Base-by-base conservation (phyloP, 768 basidiomycete species). In the Lactifluus subvellereus region DNA sequence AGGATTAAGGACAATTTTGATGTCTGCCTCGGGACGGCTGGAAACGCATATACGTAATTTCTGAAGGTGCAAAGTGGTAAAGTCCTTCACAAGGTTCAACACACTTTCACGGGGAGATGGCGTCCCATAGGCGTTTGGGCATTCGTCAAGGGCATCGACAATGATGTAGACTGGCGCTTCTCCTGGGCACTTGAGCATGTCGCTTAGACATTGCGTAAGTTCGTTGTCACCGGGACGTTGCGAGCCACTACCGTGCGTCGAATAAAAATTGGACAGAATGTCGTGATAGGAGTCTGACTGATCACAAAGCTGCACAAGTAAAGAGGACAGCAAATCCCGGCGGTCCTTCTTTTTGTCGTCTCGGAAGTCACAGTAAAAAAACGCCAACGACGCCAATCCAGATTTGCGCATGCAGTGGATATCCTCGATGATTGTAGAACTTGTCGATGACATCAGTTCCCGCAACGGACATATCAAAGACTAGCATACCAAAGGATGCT, bases 81-180 rank as follows among this genome's bases (percentile, higher is more conserved):
- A 35, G 5, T 20, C 18, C 10, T 48, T n/a, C 10, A 61, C 27
- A 18, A 56, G 11, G 1, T 27, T 4, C 14, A 56, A 20, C 4
- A 56, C 48, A 10, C 16, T 11, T 9, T 56, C 54, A 13, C 54
- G 54, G 5, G 54, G 30, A 9, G 54, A 13, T 0, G 38, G 47
- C 7, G 14, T 22, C 1, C 30, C 38, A 20, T 27, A 13, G 1
- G 30, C 32, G 4, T 18, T 18, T 6, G 54, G 60, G 30, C 54
- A 61, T 7, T 61, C 60, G 32, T 61, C 60, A 1, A 61, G 38
- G n/a, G 54, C 60, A 11, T 61, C 60, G 1, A 61, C 30, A 9
- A 61, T 27, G 2, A 61, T 56, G 22, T 56, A 43, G 7, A 16
- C 16, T 11, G 40, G 38, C 1, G 47, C 35, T 30, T 43, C 37